These are phyloP conservation scores for Orbilia ellipsospora DNA, from an alignment of 2,329 filamentous ascomycete species.

Conservation along the genomic window DNA sequence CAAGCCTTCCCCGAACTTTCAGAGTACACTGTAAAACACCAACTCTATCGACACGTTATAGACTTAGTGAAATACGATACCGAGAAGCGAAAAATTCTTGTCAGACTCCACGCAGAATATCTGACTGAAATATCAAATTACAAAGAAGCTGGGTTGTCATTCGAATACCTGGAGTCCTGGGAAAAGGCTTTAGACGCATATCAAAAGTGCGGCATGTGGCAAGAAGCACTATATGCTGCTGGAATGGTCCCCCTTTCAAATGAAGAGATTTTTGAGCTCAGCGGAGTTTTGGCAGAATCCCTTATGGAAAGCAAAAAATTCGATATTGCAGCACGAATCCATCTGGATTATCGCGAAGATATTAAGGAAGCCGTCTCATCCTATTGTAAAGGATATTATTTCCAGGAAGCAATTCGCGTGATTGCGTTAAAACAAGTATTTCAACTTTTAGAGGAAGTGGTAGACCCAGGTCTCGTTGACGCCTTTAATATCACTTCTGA, in stretches of 20 bases:
- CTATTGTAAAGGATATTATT: slow-evolving; percentile 87
- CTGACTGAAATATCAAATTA: slow-evolving; percentile 80
- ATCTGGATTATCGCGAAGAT: slow-evolving; percentile 82
- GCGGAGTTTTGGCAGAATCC: slow-evolving; percentile 79
- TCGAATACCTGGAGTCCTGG: slow-evolving; percentile 84
- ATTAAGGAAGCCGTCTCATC: slow-evolving; percentile 76
- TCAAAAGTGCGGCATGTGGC: slow-evolving; percentile 86
- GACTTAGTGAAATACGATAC: slow-evolving; percentile 85
- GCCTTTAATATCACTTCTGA: slow-evolving; percentile 85
- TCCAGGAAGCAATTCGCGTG: slow-evolving; percentile 83
- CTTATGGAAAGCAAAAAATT: slow-evolving; percentile 88
- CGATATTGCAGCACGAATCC: slow-evolving; percentile 78
- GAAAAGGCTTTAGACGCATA: slow-evolving; percentile 82
- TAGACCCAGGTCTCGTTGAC: slow-evolving; percentile 84
- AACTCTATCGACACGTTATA: slow-evolving; percentile 80
- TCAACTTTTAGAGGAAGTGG: slow-evolving; percentile 71
- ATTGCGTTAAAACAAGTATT: slow-evolving; percentile 62
- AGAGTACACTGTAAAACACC: slow-evolving; percentile 80
- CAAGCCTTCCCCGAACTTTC: slow-evolving; percentile 81
- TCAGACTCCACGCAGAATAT: slow-evolving; percentile 80
- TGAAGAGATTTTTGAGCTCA: slow-evolving; percentile 74
- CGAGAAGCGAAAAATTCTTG: slow-evolving; percentile 67
- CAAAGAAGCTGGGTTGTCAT: slow-evolving; percentile 88
- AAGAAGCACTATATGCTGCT: slow-evolving; percentile 85
- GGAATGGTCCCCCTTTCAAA: slow-evolving; percentile 73